A percentile compares a stretch with the other conserved stretches of the same genome.
Conservation (phyloP, 441 rosid species). For the Mallotus japonicus region DNA sequence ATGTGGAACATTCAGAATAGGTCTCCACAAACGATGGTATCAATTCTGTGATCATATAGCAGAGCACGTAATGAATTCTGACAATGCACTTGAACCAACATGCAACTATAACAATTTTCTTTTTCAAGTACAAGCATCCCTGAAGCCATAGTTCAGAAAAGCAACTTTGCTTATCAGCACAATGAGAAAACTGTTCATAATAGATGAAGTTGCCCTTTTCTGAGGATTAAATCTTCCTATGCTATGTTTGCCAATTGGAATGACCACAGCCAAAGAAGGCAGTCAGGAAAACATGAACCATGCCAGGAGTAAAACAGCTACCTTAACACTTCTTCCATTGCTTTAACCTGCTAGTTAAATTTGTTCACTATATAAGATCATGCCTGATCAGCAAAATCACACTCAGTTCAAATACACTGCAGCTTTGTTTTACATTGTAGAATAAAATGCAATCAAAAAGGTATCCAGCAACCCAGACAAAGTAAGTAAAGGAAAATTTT, state of each 20-base stretch:
- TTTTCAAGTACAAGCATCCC: constrained; percentile 11
- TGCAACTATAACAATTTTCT: neutral
- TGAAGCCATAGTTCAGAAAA: neutral
- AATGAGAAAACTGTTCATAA: neutral
- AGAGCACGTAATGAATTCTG: neutral
- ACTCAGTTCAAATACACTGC: neutral
- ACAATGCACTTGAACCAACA: neutral
- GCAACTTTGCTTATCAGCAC: neutral
- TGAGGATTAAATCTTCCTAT: constrained; percentile 5
- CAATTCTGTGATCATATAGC: neutral
- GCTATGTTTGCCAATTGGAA: neutral
- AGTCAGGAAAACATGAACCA: neutral
- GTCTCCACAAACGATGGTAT: neutral
- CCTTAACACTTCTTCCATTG: neutral
- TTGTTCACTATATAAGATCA: neutral
- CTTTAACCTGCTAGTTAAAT: constrained; percentile 8
- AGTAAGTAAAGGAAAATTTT: neutral
- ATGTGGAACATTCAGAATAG: neutral
- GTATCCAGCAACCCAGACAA: neutral
- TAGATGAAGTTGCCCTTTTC: neutral
- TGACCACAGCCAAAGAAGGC: neutral
- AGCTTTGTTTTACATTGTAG: neutral
- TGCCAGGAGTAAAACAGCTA: neutral
- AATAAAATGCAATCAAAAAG: constrained; percentile 7
- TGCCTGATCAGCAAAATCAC: neutral